phyloP scores from a whole-genome alignment of 768 basidiomycete species.

The Rhizopogon vulgaris region DNA sequence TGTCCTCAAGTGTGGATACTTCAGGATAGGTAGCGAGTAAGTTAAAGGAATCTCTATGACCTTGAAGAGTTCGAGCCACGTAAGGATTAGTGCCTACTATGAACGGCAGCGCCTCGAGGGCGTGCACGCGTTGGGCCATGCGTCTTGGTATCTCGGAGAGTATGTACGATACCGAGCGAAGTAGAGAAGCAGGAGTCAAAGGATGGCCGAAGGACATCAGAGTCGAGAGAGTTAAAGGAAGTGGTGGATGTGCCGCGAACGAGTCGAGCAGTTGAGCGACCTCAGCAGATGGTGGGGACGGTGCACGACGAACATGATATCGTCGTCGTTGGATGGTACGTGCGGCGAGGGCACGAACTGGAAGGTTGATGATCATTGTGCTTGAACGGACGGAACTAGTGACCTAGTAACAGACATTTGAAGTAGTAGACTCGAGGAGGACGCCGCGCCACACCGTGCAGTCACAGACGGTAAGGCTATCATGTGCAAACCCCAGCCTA shows the following conservation, averaged over 20 bases:
- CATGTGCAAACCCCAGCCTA: no score
- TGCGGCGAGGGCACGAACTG: background rate
- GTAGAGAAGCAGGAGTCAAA: conserved; percentile 60
- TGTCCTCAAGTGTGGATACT: conserved; percentile 63
- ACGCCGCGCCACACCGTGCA: no score
- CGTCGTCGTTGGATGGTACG: conserved; percentile 3
- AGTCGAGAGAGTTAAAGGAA: conserved; percentile 64
- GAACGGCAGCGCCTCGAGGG: conserved; percentile 73
- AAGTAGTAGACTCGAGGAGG: no score
- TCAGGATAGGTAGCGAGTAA: conserved; percentile 62
- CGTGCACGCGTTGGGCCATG: conserved; percentile 67
- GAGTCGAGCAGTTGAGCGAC: conserved; percentile 55
- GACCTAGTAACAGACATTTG: no score
- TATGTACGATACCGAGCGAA: conserved; percentile 69
- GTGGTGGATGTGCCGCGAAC: conserved; percentile 57
- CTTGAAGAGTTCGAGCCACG: conserved; percentile 62
- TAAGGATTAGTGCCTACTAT: conserved; percentile 89
- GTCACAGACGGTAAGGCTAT: no score
- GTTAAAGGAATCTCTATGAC: conserved; percentile 65
- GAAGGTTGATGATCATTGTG: background rate
- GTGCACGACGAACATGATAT: conserved; percentile 33
- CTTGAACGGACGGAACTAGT: background rate
- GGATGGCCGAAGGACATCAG: conserved; percentile 75
- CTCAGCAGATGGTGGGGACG: conserved; percentile 45
- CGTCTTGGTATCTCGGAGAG: conserved; percentile 73